Base-by-base conservation (phyloP, 192 early-diverging fungal genomes). In the Linnemannia hyalina region DNA sequence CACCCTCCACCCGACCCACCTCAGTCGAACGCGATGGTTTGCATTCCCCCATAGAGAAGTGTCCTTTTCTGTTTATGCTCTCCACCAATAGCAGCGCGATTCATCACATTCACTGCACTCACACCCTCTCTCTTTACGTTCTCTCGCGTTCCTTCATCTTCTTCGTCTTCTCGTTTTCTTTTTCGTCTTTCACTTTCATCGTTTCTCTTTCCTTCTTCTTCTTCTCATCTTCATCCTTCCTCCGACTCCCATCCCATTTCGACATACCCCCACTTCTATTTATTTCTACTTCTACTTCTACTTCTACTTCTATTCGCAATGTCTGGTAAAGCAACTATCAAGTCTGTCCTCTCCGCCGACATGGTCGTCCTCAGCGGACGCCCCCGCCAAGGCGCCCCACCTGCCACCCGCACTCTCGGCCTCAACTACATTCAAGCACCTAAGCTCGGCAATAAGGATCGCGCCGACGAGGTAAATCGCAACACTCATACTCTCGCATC, bases 281-380 rank as follows among this genome's bases (percentile, higher is more conserved):
- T 82, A 68, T 70, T 49, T 60, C 42, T 42, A 36, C 40, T 42
- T 68, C 42, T 42, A 36, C 40, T 42, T 68, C 68, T 52, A 73
- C 42, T 57, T 63, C 71, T 65, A 46, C 23, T 63, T 55, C 42
- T 29, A 60, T 41, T 44, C 47, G 42, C 74, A 79, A 91, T 91
- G 90, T 82, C 88, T 22, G 89, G 90, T 52, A 92, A 90, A 86
- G 97, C 96, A 74, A 88, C 93, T 9, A 96, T 98, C 81, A 99
- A 99, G 88, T 94, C 90, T 44, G 96, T 97, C 26, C 90, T 99
- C 70, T 97, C 96, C 15, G 98, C 97, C 72, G 97, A 99, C 92
- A 96, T 95, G 72, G 91, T 99, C 52, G 92, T 98, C 70, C 92
- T 99, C 35, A 93, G 96, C 55, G 97, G 96, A 52, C 94, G 92